A percentile compares a stretch with the other conserved stretches of the same genome.
Conservation (phyloP, 441 rosid species). For the Populus tomentosa region DNA sequence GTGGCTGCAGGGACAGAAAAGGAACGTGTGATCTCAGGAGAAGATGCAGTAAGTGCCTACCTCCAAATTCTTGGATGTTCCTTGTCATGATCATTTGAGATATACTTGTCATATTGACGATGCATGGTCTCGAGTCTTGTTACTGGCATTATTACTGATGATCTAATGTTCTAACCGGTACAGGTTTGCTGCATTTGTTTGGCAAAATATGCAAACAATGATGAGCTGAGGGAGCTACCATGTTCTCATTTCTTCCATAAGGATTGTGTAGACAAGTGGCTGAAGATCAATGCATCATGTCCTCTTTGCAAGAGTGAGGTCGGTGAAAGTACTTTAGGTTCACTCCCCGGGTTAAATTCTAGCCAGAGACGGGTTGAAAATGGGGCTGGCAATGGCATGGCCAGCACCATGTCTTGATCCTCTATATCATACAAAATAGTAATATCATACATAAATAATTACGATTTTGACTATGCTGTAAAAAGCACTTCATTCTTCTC, state of each 20-base stretch:
- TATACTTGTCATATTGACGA: neutral
- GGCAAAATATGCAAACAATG: slow-evolving; percentile 69
- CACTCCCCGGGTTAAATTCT: slow-evolving; percentile 29
- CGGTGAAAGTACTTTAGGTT: slow-evolving; percentile 36
- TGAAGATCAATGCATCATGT: slow-evolving; percentile 83
- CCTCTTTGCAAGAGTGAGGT: slow-evolving; percentile 91
- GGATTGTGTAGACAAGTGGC: slow-evolving; percentile 94
- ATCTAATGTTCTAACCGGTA: neutral
- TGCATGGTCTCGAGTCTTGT: neutral
- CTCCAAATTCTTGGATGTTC: neutral
- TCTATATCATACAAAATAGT: slow-evolving; percentile 3
- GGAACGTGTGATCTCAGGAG: slow-evolving; percentile 83
- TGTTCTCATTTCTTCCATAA: slow-evolving; percentile 81
- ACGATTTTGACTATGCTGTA: slow-evolving; percentile 16
- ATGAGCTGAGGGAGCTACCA: slow-evolving; percentile 82
- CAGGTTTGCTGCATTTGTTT: slow-evolving; percentile 97
- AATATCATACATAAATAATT: neutral
- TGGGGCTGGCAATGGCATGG: slow-evolving; percentile 33
- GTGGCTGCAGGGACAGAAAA: slow-evolving; percentile 92
- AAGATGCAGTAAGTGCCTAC: slow-evolving; percentile 75
- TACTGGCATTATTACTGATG: neutral
- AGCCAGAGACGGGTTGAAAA: slow-evolving; percentile 30
- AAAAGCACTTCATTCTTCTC: neutral
- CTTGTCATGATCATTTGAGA: neutral
- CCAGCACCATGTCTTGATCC: slow-evolving; percentile 26